Evolutionary conservation across 768 basidiomycete species (phyloP), one percentile per base, ranked within the genome.

Genomic region (Termitomyces bulborhizus): DNA sequence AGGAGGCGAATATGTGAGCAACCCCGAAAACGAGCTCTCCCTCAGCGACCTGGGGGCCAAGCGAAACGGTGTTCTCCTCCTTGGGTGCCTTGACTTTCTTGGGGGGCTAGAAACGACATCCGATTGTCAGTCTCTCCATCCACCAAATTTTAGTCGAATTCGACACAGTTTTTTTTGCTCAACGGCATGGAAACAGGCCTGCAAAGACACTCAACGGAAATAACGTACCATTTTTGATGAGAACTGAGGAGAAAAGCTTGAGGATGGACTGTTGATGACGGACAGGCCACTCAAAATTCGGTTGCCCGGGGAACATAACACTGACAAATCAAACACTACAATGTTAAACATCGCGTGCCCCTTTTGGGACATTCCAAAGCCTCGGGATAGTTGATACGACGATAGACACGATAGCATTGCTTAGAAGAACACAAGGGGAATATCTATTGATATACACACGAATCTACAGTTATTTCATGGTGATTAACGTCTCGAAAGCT

Each of bases 11-110:
- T 77, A 98, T 98, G 80, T 96, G 96, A 11, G 97, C 97, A 58
- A 98, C 94, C 62, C 96, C 96, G 69, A 96, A 98, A 42, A 98
- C 96, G 66, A 89, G 85, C 75, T 98, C 94, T 69, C 96, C 94
- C 71, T 97, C 94, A 58, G 88, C 87, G 65, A 95, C 91, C 71
- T 98, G 89, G 65, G 95, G 96, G 62, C 96, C 95, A 72, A 97
- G 91, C 52, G 87, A 86, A 68, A 94, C 91, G 63, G 90, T 82
- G 68, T 80, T 83, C 69, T 91, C 88, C 73, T 91, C 89, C 71
- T 84, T 85, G 60, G 78, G 80, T 59, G 76, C 85, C 75, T 88
- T 90, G 71, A 73, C 76, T 79, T 88, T 89, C 76, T 89, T 93
- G 71, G 90, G 90, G 60, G 90, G 75, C 90, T 93, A 76, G 31